Evolutionary conservation across 306 rosid genomes (phyloP).

Genomic region (Acmispon strigosus): DNA sequence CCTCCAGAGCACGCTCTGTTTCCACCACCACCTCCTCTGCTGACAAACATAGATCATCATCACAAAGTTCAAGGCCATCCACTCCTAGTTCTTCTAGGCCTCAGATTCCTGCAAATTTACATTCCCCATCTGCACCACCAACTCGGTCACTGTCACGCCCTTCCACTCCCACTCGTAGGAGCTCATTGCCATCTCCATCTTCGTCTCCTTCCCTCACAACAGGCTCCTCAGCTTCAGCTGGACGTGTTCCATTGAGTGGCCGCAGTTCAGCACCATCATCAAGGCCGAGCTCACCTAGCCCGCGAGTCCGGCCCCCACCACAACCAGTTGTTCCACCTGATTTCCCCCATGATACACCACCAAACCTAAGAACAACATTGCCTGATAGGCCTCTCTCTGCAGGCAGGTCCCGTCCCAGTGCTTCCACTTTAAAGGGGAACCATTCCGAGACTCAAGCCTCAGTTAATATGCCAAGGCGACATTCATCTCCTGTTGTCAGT

Average conservation of each 20-base stretch:
- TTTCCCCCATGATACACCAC: constrained; percentile 89
- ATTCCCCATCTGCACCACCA: constrained; percentile 52
- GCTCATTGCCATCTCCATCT: constrained; percentile 50
- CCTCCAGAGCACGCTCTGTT: constrained; percentile 64
- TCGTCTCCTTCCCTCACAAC: constrained; percentile 44
- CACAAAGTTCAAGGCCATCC: constrained; percentile 76
- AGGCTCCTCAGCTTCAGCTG: constrained; percentile 44
- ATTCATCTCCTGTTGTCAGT: constrained; percentile 59
- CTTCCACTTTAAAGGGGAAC: constrained; percentile 45
- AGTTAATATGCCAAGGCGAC: constrained; percentile 50
- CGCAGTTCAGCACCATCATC: constrained; percentile 69
- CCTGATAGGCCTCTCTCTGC: constrained; percentile 97
- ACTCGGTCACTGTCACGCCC: constrained; percentile 69
- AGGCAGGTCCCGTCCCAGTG: constrained; percentile 80
- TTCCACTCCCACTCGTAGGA: constrained; percentile 81
- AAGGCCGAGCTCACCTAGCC: constrained; percentile 84
- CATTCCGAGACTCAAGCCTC: constrained; percentile 47
- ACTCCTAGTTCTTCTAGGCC: constrained; percentile 97
- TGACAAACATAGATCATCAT: constrained; percentile 55
- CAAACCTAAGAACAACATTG: constrained; percentile 85
- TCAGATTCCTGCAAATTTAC: constrained; percentile 78
- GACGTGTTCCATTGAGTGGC: constrained; percentile 50
- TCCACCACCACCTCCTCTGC: constrained; percentile 42
- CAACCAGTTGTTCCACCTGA: constrained; percentile 85
- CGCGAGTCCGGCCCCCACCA: constrained; percentile 71